Percentiles rank a stretch among this genome's conserved stretches.
Conservation (phyloP, 1,284 basidiomycete genomes). For the Fomitopsis schrenkii region DNA sequence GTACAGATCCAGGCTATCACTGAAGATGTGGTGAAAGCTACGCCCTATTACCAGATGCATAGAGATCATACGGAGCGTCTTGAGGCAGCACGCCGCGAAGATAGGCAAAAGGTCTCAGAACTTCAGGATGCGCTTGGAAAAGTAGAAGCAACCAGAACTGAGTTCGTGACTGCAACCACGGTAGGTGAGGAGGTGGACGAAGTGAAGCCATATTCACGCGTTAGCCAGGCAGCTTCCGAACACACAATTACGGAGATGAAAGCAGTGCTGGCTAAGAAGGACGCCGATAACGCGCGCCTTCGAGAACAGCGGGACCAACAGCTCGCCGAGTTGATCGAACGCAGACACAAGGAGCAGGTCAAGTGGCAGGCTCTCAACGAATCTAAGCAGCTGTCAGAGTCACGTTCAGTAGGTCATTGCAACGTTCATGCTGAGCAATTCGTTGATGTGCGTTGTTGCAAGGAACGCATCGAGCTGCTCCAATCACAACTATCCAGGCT, state of each 20-base stretch:
- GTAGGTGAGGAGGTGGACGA: conserved; percentile 25
- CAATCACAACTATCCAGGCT: conserved; percentile 74
- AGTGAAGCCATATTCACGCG: conserved; percentile 7
- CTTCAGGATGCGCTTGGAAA: conserved; percentile 39
- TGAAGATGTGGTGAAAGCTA: conserved; percentile 41
- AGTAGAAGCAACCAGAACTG: conserved; percentile 34
- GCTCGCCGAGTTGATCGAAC: conserved; percentile 68
- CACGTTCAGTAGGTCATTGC: conserved; percentile 51
- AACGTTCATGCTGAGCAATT: conserved; percentile 9
- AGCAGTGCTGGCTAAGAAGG: conserved; percentile 55
- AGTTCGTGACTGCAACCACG: conserved; percentile 45
- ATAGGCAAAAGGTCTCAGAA: conserved; percentile 30
- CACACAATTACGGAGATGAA: conserved; percentile 55
- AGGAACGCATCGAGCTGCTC: conserved; percentile 77
- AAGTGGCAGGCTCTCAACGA: conserved; percentile 69
- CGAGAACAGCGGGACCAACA: conserved; percentile 81
- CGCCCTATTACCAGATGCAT: conserved; percentile 46
- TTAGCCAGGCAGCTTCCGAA: conserved; percentile 39
- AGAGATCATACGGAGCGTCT: conserved; percentile 40
- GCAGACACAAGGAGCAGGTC: conserved; percentile 62
- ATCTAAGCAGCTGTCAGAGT: conserved; percentile 66
- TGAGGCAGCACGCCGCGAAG: conserved; percentile 35
- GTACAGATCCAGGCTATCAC: conserved; percentile 42
- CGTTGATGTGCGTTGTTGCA: conserved; percentile 16
- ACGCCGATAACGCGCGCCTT: conserved; percentile 73